phyloP scores from a whole-genome alignment of 2,329 filamentous ascomycete species.

The Grosmannia huntii region DNA sequence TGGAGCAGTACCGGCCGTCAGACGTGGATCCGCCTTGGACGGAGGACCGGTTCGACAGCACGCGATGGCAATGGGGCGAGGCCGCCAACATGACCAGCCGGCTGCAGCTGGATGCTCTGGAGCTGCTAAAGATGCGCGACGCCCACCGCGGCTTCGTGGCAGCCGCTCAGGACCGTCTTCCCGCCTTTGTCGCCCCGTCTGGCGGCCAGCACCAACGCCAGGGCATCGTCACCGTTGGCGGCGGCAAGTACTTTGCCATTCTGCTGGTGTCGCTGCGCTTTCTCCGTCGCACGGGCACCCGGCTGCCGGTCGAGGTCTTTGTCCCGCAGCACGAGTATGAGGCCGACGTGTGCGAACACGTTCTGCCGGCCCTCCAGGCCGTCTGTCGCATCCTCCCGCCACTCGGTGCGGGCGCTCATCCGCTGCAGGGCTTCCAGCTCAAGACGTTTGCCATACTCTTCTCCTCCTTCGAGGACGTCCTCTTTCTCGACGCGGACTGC shows the following conservation, averaged over 20 bases:
- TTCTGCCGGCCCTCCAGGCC: slow-evolving; percentile 18
- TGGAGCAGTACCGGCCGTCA: slow-evolving; percentile 1
- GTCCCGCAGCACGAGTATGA: slow-evolving; percentile 20
- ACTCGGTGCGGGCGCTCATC: slow-evolving; percentile 10
- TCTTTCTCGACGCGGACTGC: slow-evolving; percentile 45
- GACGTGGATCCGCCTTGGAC: not conserved
- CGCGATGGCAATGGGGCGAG: slow-evolving; percentile 5
- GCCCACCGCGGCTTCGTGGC: slow-evolving; percentile 5
- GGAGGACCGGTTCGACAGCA: slow-evolving; percentile 2
- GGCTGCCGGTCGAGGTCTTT: slow-evolving; percentile 31
- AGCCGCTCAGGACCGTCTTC: not conserved
- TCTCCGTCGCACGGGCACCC: slow-evolving; percentile 35
- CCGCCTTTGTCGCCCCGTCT: not conserved
- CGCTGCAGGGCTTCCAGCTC: slow-evolving; percentile 35
- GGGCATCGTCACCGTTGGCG: slow-evolving; percentile 38
- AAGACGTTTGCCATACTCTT: slow-evolving; percentile 45
- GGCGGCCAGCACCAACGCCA: slow-evolving; percentile 12
- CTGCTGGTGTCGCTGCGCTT: slow-evolving; percentile 36
- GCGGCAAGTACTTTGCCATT: slow-evolving; percentile 33
- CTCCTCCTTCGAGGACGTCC: slow-evolving; percentile 44
- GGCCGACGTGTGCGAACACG: slow-evolving; percentile 18
- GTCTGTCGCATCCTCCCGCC: slow-evolving; percentile 20
- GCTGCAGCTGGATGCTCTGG: slow-evolving; percentile 1
- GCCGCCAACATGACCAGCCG: slow-evolving; percentile 1
- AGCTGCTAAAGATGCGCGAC: slow-evolving; percentile 2